phyloP scores from a whole-genome alignment of 148 eudicot species.

The Mesembryanthemum crystallinum region DNA sequence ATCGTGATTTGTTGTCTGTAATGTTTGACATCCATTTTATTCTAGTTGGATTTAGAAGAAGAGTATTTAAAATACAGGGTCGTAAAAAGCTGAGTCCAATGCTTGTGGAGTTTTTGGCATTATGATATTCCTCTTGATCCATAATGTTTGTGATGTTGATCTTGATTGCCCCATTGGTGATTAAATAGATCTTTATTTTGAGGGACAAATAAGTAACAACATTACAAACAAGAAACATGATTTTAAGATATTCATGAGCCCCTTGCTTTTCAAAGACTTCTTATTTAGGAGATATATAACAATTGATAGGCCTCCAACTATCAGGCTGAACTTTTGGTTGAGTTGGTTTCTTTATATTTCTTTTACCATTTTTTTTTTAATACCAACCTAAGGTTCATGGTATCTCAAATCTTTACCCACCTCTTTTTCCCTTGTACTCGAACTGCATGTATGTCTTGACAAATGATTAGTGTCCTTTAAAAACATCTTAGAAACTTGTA shows the following conservation, averaged over 20 bases:
- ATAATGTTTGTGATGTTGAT: not conserved
- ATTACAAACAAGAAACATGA: not conserved
- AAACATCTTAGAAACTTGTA: no score
- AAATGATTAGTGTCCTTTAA: not conserved
- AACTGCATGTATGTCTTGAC: not conserved
- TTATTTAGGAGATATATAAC: no score
- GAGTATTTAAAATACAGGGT: not conserved
- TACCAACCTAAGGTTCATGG: no score
- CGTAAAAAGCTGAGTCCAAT: not conserved
- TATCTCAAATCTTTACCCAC: not conserved
- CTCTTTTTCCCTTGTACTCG: not conserved
- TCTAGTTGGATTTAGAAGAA: not conserved
- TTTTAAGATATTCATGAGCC: not conserved
- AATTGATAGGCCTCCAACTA: no score
- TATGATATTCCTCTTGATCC: not conserved
- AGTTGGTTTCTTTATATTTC: no score
- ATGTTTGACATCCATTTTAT: not conserved
- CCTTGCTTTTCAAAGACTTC: no score
- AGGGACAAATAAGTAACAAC: not conserved
- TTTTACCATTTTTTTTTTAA: not conserved
- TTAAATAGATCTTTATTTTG: not conserved
- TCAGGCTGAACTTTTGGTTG: no score
- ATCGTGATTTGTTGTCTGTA: conserved; percentile 1
- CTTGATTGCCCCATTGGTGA: not conserved
- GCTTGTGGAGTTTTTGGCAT: not conserved